Conservation (phyloP, 306 rosid genomes). For the Mimosa bimucronata region DNA sequence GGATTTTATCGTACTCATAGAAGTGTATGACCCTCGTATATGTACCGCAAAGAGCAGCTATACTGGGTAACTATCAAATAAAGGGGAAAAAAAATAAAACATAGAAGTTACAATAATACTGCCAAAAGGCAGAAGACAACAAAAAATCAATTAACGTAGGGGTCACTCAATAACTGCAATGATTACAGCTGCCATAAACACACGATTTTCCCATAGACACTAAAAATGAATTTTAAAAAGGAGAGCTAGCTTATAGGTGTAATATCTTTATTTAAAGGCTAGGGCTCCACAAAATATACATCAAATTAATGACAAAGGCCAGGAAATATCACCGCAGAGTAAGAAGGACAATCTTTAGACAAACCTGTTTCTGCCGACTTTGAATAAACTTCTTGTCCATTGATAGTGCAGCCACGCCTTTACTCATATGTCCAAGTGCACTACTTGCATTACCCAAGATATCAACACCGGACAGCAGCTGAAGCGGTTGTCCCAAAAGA, state of each 20-base stretch:
- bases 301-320: slow-evolving; percentile 24
- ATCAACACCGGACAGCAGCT: slow-evolving; percentile 94
- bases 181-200: background rate
- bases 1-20: background rate
- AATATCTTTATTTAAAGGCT: background rate
- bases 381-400: slow-evolving; percentile 99
- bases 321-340: slow-evolving; percentile 12
- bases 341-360: slow-evolving; percentile 35
- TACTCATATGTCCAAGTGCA: slow-evolving; percentile 99
- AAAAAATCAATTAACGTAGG: background rate
- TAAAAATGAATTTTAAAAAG: slow-evolving; percentile 8
- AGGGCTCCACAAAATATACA: background rate
- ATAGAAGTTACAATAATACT: background rate
- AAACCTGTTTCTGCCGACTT: slow-evolving; percentile 93
- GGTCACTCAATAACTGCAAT: background rate
- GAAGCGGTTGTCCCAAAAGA: slow-evolving; percentile 96
- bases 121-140: background rate
- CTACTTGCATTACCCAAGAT: slow-evolving; percentile 99
- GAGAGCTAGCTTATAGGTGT: slow-evolving; percentile 22
- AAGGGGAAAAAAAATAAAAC: background rate
- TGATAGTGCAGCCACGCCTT: slow-evolving; percentile 98
- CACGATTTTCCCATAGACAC: background rate
- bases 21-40: background rate
- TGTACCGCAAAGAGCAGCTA: background rate
- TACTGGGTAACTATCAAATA: background rate